These are phyloP conservation scores for Penicillium soppii DNA, from an alignment of 495 filamentous ascomycete species.

Conservation along the genomic window DNA sequence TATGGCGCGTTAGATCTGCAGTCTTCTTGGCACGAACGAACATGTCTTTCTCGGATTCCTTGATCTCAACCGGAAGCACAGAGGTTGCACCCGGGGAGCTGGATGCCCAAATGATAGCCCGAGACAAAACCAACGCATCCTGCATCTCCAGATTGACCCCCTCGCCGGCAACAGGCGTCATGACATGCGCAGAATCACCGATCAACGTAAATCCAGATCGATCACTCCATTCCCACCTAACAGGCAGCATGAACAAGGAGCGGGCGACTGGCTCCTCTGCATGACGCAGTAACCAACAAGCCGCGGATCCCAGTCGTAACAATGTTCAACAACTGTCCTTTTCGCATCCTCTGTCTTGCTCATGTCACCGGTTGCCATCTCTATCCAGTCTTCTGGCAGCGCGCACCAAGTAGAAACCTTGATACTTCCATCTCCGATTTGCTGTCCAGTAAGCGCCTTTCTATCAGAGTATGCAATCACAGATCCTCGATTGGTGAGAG, in stretches of 20 bases:
- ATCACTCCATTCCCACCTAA: conserved; percentile 47
- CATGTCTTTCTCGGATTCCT: conserved; percentile 4
- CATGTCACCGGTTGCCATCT: not conserved
- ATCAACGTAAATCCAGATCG: conserved; percentile 47
- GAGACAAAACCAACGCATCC: conserved; percentile 53
- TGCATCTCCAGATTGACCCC: conserved; percentile 55
- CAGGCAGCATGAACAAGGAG: conserved; percentile 50
- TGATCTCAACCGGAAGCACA: not conserved
- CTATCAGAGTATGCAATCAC: conserved; percentile 17
- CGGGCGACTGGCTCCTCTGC: conserved; percentile 10
- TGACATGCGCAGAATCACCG: conserved; percentile 60
- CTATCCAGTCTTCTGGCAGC: conserved; percentile 7
- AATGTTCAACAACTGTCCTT: conserved; percentile 14
- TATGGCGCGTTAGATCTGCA: conserved; percentile 3
- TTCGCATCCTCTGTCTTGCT: conserved; percentile 1
- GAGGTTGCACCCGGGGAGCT: not conserved
- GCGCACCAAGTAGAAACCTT: not conserved
- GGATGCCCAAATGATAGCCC: conserved; percentile 25
- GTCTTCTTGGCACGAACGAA: conserved; percentile 1
- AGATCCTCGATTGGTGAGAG: conserved; percentile 13
- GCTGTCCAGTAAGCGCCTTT: conserved; percentile 15
- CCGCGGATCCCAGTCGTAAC: conserved; percentile 23
- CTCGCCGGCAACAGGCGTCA: conserved; percentile 58
- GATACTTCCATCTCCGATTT: conserved; percentile 18
- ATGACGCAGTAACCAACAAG: conserved; percentile 15